Evolutionary conservation across 2,329 filamentous ascomycete genomes (phyloP).

Genomic region (Sclerotinia sclerotiorum): DNA sequence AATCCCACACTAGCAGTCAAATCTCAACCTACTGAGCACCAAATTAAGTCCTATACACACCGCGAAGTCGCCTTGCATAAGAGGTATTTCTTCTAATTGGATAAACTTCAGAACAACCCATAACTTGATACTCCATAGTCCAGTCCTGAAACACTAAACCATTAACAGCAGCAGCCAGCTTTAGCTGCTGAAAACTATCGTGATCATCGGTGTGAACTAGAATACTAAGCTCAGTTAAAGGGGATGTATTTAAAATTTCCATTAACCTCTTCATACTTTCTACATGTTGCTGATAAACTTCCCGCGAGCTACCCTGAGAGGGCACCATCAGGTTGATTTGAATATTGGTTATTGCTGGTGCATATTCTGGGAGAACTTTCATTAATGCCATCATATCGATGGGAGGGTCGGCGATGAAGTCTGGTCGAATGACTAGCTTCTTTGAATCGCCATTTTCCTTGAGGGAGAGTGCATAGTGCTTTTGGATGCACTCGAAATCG

Average conservation of each 20-base stretch:
- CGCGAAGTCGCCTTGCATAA: neutral
- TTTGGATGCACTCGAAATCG: neutral
- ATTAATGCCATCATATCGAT: neutral
- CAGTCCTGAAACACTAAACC: neutral
- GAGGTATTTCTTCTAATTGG: neutral
- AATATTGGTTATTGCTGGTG: neutral
- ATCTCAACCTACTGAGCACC: neutral
- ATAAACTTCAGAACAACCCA: neutral
- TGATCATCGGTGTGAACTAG: neutral
- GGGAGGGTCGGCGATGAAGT: neutral
- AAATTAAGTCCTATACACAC: neutral
- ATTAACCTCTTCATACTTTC: neutral
- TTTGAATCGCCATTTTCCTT: neutral
- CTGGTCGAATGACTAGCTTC: neutral
- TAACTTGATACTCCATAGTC: neutral
- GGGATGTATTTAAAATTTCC: neutral
- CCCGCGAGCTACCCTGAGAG: neutral
- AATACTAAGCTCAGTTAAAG: neutral
- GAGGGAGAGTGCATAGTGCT: neutral
- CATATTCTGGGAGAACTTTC: neutral
- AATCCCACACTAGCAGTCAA: neutral
- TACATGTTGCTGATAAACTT: neutral
- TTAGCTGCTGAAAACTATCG: neutral
- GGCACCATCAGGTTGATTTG: neutral
- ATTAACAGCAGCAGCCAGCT: neutral